Base-by-base conservation (phyloP, 202 grass and related monocot genomes). In the Tripidium arundinaceum region DNA sequence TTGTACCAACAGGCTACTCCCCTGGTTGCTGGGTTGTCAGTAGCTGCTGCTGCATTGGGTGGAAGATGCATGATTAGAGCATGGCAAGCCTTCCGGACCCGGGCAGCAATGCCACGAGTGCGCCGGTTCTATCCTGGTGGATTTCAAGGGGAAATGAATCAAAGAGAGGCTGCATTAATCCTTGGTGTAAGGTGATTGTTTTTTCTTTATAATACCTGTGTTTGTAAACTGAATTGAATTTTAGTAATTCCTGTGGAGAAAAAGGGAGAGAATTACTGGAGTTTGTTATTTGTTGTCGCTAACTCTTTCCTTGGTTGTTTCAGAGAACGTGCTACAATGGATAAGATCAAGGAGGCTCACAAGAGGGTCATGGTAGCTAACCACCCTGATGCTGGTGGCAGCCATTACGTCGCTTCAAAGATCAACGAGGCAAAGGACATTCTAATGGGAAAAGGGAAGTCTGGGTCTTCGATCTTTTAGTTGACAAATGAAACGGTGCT, bases 351-450 rank as follows among this genome's bases (percentile, higher is more conserved):
- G 89, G 92, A 95, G 83, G 90, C 92, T 1, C 92, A 95, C 60
- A 98, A 88, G 77, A 95, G 89, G 84, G 92, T 98, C 21, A 95
- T 98, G 96, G 90, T 98, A 15, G 92, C 92, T 3, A 98, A 98
- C 77, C 96, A 98, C 87, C 96, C 90, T 0, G 92, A 98, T 75
- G 96, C 92, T 0, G 90, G 96, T 50, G 96, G 92, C 40, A 98
- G 90, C 72, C 80, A 98, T 89, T 95, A 98, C 83, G 86, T 98
- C 63, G 90, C 96, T 73, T 95, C 92, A 14, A 98, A 98, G 83
- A 95, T 98, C 24, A 95, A 95, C 1, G 96, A 98, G 83, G 92
- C 90, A 0, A 98, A 98, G 83, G 96, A 98, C 41, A 88, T 93
- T 38, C 72, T 99, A 47, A 62, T 69, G 50, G 86, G 92, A 4